Base-by-base conservation (phyloP, 1,284 basidiomycete genomes). In the Lignosus rhinocerotis region DNA sequence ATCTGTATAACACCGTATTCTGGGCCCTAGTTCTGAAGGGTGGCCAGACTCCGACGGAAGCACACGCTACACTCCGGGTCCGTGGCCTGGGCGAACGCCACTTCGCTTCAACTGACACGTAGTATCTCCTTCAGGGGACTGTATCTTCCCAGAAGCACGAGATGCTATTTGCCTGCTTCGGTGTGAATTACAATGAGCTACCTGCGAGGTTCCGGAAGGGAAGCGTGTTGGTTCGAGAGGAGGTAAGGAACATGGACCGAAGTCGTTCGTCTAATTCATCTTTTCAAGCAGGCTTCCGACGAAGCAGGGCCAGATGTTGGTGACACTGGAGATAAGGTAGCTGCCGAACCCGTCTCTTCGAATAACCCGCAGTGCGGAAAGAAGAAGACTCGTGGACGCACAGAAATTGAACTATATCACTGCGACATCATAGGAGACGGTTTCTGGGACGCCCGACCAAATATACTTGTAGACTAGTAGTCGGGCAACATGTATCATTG, bases 1-100 rank as follows among this genome's bases (percentile, higher is more conserved):
- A 98, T 70, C 78, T 99, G 21, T 96, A 99, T 78, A 99, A 99
- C 69, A 98, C 97, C 0, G 80, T 80, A 0, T 99, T 98, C 72
- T 99, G 96, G 97, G 91, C 95, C 0, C 80, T 99, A 9, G 87
- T 98, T 0, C 86, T 92, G 43, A 80, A 90, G 66, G 92, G 87
- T 8, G 90, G 87, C 0, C 77, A 89, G 69, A 88, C 86, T 0
- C 87, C 90, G 1, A 81, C 85, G 3, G 84, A 97, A 64, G 96
- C 96, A 0, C 93, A 98, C 69, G 84, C 87, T 34, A 84, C 84
- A 1, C 79, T 96, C 5, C 80, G 81, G 69, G 93, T 92, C 57
- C 55, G 77, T 55, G 12, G 16, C 33, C 17, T 21, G 17, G 19
- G 11, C 3, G 7, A 5, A 19, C 9, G 19, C 39, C 11, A 25